These are phyloP conservation scores for Ottelia alismoides DNA, from an alignment of 106 monocot species.

Conservation along the genomic window DNA sequence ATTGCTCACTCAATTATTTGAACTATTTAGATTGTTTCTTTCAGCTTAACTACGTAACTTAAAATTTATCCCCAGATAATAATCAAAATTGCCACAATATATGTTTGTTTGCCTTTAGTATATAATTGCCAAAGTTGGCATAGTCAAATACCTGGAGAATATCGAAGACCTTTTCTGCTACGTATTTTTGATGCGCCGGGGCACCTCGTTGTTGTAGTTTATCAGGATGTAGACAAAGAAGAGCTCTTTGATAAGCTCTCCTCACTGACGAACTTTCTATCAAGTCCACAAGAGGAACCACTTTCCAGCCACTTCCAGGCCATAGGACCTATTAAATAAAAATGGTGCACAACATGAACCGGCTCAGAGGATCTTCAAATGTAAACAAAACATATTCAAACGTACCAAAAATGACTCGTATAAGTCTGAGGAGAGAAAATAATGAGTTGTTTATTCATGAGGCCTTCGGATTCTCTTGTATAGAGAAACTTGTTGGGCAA, in stretches of 20 bases:
- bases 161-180: constrained; percentile 87
- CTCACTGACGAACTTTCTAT: constrained; percentile 72
- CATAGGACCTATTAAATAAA: constrained; percentile 99
- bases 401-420: too few relatives aligned
- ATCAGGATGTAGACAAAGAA: constrained; percentile 80
- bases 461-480: too few relatives aligned
- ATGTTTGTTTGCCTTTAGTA: too few relatives aligned
- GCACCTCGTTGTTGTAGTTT: constrained; percentile 82
- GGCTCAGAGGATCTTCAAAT: too few relatives aligned
- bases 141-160: constrained; percentile 72
- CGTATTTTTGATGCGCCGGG: constrained; percentile 54
- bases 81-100: not conserved
- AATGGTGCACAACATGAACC: too few relatives aligned
- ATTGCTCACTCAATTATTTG: not conserved
- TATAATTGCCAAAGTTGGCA: not conserved
- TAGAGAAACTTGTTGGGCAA: too few relatives aligned
- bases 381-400: too few relatives aligned
- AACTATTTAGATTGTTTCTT: not conserved
- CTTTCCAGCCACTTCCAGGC: constrained; percentile 97
- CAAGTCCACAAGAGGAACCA: constrained; percentile 77
- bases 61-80: not conserved
- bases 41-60: not conserved
- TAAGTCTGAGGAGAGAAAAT: too few relatives aligned
- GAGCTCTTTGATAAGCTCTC: constrained; percentile 78
- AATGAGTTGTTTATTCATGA: too few relatives aligned